Percentiles rank a stretch among this genome's conserved stretches.
These are phyloP conservation scores for Talaromyces verruculosus DNA, from an alignment of 2,329 filamentous ascomycete species.

Conservation along the genomic window DNA sequence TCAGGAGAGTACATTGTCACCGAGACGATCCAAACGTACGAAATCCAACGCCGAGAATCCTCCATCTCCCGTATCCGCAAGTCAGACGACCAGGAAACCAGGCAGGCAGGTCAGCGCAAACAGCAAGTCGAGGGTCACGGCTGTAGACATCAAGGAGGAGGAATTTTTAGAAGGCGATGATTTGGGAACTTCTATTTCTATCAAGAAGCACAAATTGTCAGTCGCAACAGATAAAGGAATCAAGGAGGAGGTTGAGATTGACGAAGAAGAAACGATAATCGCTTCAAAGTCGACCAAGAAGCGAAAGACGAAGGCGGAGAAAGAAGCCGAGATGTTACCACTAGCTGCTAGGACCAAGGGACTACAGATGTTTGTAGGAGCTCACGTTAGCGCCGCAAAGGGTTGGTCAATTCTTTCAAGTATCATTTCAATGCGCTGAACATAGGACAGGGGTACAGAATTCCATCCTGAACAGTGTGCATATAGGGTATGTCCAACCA, in stretches of 20 bases:
- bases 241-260: constrained; percentile 25
- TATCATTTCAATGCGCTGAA: constrained; percentile 10
- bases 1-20: constrained; percentile 7
- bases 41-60: not conserved
- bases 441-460: constrained; percentile 74
- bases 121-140: constrained; percentile 1
- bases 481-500: constrained; percentile 67
- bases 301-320: constrained; percentile 56
- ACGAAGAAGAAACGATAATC: constrained; percentile 25
- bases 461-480: constrained; percentile 70
- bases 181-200: not conserved
- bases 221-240: constrained; percentile 1
- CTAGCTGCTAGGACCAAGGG: constrained; percentile 68
- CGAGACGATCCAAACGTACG: constrained; percentile 22
- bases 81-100: constrained; percentile 3
- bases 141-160: constrained; percentile 13
- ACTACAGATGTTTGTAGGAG: constrained; percentile 81
- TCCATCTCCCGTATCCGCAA: not conserved
- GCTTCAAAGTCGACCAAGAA: constrained; percentile 36
- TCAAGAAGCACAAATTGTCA: not conserved
- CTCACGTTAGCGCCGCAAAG: constrained; percentile 87
- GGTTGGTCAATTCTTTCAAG: constrained; percentile 52
- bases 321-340: constrained; percentile 58
- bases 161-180: not conserved
- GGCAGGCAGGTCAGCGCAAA: constrained; percentile 5